Conservation (phyloP, 306 rosid species). For the Vachellia pachyceras region DNA sequence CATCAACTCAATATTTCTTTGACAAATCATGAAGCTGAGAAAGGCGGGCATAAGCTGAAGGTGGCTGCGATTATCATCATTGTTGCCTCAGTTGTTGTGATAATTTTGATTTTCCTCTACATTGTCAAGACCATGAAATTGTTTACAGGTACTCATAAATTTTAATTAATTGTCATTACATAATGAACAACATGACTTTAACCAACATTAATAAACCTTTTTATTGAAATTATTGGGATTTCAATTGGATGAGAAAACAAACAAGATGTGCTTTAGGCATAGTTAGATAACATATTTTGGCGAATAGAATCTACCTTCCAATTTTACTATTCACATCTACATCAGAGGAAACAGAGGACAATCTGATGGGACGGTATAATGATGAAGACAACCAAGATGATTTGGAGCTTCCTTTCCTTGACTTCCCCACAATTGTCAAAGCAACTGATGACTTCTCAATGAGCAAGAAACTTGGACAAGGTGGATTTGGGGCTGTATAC, state of each 20-base stretch:
- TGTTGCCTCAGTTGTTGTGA: constrained; percentile 20
- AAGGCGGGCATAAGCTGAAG: constrained; percentile 26
- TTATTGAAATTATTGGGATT: background rate
- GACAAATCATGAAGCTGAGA: constrained; percentile 31
- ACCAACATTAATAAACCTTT: background rate
- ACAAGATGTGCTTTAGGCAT: background rate
- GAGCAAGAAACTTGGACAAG: constrained; percentile 46
- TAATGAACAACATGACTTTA: background rate
- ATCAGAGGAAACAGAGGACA: constrained; percentile 17
- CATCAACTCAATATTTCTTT: constrained; percentile 27
- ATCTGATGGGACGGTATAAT: constrained; percentile 18
- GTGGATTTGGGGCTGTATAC: constrained; percentile 46
- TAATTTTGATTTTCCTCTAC: constrained; percentile 30
- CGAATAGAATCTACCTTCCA: background rate
- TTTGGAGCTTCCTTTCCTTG: constrained; percentile 43
- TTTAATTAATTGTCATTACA: constrained; percentile 10
- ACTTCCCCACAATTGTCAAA: constrained; percentile 25
- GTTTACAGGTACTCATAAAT: constrained; percentile 35
- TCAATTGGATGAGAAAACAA: background rate
- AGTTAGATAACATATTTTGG: background rate
- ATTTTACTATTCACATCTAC: constrained; percentile 1
- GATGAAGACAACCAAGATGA: constrained; percentile 33
- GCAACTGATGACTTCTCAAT: constrained; percentile 46
- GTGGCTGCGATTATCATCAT: constrained; percentile 23
- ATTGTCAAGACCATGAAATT: constrained; percentile 32